Percentiles rank a stretch among this genome's conserved stretches.
phyloP scores from a whole-genome alignment of 345 rosid species.

The Dipteronia dyeriana region DNA sequence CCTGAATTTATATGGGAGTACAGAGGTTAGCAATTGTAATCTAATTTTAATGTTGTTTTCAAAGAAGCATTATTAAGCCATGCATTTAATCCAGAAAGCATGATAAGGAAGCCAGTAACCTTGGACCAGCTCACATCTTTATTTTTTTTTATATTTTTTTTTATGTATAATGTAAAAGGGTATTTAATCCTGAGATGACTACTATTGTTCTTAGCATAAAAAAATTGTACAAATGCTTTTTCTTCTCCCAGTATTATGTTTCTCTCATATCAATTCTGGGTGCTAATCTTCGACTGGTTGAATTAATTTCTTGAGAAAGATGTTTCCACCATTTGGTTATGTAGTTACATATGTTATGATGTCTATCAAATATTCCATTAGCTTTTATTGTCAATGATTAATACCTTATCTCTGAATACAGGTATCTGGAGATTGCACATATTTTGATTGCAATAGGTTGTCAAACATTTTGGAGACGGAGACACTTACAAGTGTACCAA shows the following conservation, averaged over 20 bases:
- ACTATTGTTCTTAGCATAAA: not conserved
- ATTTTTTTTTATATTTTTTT: not conserved
- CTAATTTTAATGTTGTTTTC: not conserved
- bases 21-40: slow-evolving; percentile 66
- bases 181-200: not conserved
- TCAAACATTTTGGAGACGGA: slow-evolving; percentile 66
- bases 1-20: slow-evolving; percentile 90
- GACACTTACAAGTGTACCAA: slow-evolving; percentile 71
- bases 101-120: not conserved
- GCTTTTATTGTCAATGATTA: not conserved
- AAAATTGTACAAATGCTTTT: slow-evolving; percentile 6
- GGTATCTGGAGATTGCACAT: slow-evolving; percentile 96
- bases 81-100: not conserved
- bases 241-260: not conserved
- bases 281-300: not conserved
- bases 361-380: not conserved
- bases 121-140: not conserved
- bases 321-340: not conserved
- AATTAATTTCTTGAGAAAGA: not conserved
- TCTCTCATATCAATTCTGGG: not conserved
- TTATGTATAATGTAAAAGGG: not conserved
- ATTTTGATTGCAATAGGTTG: slow-evolving; percentile 84
- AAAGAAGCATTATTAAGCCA: not conserved
- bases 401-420: slow-evolving; percentile 32
- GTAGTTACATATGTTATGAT: not conserved